phyloP scores from a whole-genome alignment of 2,329 filamentous ascomycete genomes.

The Fusarium robinianum region DNA sequence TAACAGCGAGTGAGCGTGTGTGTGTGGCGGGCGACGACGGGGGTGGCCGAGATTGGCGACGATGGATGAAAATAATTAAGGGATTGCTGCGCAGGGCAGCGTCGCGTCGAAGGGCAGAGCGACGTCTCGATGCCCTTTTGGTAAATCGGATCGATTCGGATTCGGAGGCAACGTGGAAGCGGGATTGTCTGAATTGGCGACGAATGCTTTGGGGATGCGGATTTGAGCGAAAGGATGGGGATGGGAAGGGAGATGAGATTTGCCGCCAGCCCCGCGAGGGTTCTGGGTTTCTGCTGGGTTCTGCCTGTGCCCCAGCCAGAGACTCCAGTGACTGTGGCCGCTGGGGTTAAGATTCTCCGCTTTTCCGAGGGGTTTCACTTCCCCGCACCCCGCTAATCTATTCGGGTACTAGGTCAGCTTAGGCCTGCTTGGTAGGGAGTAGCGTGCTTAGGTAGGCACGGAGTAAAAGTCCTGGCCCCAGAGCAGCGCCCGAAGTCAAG shows the following conservation, averaged over 20 bases:
- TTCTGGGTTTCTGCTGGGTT: conserved; percentile 8
- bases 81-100: conserved; percentile 6
- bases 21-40: conserved; percentile 5
- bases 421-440: conserved; percentile 9
- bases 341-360: conserved; percentile 32
- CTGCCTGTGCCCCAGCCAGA: neutral
- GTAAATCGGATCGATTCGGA: too few species aligned
- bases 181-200: conserved; percentile 9
- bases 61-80: too few species aligned
- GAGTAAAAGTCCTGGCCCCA: too few species aligned
- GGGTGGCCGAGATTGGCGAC: conserved; percentile 9
- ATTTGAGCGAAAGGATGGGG: conserved; percentile 4
- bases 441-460: too few species aligned
- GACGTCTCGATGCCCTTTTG: conserved; percentile 10
- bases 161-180: too few species aligned
- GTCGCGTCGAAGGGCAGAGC: conserved; percentile 19
- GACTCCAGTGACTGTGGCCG: too few species aligned
- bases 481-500: conserved; percentile 7
- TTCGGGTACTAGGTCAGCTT: conserved; percentile 26
- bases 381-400: conserved; percentile 36
- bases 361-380: conserved; percentile 35
- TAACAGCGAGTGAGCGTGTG: too few species aligned
- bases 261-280: conserved; percentile 28
- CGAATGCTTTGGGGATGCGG: conserved; percentile 23
- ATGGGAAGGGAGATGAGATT: conserved; percentile 34